Conservation (phyloP, 1,284 basidiomycete genomes). For the Golubevia sp. region DNA sequence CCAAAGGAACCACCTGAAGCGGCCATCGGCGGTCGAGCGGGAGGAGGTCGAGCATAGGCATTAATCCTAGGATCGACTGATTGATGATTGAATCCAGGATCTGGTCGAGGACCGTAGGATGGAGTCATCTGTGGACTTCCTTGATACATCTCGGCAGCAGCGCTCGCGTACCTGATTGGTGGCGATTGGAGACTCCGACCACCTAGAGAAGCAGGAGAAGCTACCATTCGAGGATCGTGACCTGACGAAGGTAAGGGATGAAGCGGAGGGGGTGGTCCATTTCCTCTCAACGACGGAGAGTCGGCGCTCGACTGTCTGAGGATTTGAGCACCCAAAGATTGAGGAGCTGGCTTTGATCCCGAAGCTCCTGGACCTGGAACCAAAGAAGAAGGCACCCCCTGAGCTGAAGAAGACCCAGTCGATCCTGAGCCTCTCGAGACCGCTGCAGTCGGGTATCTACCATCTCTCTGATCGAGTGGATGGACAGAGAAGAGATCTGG, state of each 20-base stretch:
- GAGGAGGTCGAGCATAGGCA: slow-evolving; percentile 3
- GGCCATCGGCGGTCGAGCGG: not conserved
- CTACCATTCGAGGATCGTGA: not conserved
- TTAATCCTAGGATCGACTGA: not conserved
- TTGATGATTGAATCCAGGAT: not conserved
- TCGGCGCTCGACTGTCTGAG: not conserved
- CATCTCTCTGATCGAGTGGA: not conserved
- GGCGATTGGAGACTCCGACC: not conserved
- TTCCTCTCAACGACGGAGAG: not conserved
- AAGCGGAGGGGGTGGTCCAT: not conserved
- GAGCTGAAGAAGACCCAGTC: not conserved
- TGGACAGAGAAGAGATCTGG: not conserved
- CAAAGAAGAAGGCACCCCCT: not conserved
- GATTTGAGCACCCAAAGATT: not conserved
- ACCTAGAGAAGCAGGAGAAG: not conserved
- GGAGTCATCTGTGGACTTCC: not conserved
- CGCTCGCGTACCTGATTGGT: not conserved
- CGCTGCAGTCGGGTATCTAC: not conserved
- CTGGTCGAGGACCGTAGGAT: not conserved
- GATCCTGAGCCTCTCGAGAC: not conserved
- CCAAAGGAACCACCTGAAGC: not conserved
- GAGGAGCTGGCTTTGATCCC: not conserved
- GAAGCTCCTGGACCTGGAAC: not conserved
- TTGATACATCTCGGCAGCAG: not conserved
- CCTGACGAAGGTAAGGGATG: not conserved